Evolutionary conservation across 148 eudicot species (phyloP), one percentile per base, ranked within the genome.

Genomic region (Gaultheria prostrata): DNA sequence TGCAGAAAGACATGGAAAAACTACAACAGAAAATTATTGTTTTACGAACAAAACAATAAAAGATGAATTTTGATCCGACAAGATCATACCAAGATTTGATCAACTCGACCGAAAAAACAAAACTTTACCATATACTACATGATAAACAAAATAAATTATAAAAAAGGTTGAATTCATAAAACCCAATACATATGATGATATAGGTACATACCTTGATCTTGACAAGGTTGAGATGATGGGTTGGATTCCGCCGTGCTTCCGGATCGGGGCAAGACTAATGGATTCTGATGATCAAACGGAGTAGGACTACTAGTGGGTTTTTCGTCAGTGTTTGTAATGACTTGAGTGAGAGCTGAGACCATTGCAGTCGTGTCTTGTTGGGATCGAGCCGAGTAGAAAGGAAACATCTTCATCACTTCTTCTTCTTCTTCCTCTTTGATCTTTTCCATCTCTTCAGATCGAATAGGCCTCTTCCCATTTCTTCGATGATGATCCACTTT

Each of bases 321-420:
- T 30, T 53, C 57, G 5, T 61, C 15, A 59, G 30, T 79, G 78
- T 63, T 85, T 20, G 87, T 85, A n/a, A 92, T 89, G 20, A 92
- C 94, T 70, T 89, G 94, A 79, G 91, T 76, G 26, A 92, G 94
- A 59, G 90, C 94, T 26, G 89, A 88, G 76, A 92, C 93, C 86
- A 92, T 90, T 83, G 89, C 94, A 9, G 86, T 87, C 86, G 84
- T 88, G 72, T 92, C 94, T 24, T 90, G 90, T 53, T 92, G 90
- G n/a, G 94, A 92, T 83, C 87, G 83, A 77, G 89, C 85, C 12
- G 92, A 90, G 81, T 85, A 90, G 32, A 89, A 73, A 1, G 92
- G 91, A 56, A 88, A 90, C 72, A 67, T 21, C 28, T 2, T 67
- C 46, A 84, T 57, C n/a, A 8, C 14, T 67, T 83, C 82, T 45